Conservation (phyloP, 176 grass and related monocot genomes). For the Bonia amplexicaulis region DNA sequence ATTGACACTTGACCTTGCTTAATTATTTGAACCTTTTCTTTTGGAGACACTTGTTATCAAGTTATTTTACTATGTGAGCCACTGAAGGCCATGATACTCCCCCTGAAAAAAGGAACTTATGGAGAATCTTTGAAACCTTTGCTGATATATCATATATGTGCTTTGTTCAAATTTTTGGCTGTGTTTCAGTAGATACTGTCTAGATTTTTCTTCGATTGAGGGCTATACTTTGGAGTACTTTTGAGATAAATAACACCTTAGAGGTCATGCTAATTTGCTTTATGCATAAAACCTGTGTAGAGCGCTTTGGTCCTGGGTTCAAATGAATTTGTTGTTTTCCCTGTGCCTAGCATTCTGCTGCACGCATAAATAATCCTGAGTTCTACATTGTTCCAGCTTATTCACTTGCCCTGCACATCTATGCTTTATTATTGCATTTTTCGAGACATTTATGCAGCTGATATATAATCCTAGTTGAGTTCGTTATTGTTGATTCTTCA, state of each 20-base stretch:
- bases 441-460: not conserved
- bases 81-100: not conserved
- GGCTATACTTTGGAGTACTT: not conserved
- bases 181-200: not conserved
- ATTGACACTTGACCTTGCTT: not conserved
- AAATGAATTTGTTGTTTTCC: not conserved
- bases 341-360: not conserved
- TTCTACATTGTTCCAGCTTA: not conserved
- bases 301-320: not conserved
- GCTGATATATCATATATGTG: not conserved
- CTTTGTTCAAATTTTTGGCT: not conserved
- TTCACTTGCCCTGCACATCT: not conserved
- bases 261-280: not conserved
- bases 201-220: not conserved
- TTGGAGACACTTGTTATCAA: not conserved
- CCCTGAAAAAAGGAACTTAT: not conserved
- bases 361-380: not conserved
- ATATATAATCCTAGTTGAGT: constrained; percentile 1
- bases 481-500: not conserved
- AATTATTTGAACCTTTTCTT: constrained; percentile 9
- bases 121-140: not conserved
- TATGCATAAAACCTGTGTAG: not conserved
- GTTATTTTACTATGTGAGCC: not conserved
- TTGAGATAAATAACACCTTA: not conserved
- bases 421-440: constrained; percentile 1